Percentiles rank a stretch among this genome's conserved stretches.
These are phyloP conservation scores for Penicillium palitans DNA, from an alignment of 2,329 filamentous ascomycete species.

Conservation along the genomic window DNA sequence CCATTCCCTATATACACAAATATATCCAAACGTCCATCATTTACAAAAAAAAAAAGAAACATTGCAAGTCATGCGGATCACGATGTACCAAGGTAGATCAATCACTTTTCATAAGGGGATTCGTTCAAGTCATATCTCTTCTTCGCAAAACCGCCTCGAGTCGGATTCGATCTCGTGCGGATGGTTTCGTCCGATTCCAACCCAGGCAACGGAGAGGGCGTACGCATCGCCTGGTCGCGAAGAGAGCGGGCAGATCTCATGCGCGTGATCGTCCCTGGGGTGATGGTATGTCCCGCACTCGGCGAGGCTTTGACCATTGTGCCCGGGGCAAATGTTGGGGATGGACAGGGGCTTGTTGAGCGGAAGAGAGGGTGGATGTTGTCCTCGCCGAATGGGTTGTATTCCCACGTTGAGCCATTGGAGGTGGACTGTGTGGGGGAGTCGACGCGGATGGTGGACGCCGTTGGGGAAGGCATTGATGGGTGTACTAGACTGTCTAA, in stretches of 20 bases:
- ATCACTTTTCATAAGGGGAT: slow-evolving; percentile 31
- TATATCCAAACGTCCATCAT: background rate
- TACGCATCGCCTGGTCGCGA: slow-evolving; percentile 18
- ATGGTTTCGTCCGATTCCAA: background rate
- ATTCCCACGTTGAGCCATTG: slow-evolving; percentile 18
- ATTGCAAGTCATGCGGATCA: slow-evolving; percentile 5
- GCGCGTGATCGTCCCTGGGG: slow-evolving; percentile 37
- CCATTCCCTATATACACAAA: background rate
- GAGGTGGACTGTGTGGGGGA: slow-evolving; percentile 13
- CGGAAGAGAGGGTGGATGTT: slow-evolving; percentile 62
- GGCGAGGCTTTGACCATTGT: slow-evolving; percentile 59
- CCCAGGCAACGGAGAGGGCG: slow-evolving; percentile 14
- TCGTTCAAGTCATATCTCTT: slow-evolving; percentile 32
- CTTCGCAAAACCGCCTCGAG: slow-evolving; percentile 24
- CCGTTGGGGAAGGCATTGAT: slow-evolving; percentile 19
- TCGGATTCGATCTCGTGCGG: slow-evolving; percentile 1
- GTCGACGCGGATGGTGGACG: slow-evolving; percentile 23
- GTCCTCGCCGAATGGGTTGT: slow-evolving; percentile 43
- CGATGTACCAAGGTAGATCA: slow-evolving; percentile 9
- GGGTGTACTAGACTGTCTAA: slow-evolving; percentile 28
- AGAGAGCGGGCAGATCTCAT: slow-evolving; percentile 40
- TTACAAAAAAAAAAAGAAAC: slow-evolving; percentile 3
- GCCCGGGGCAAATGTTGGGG: slow-evolving; percentile 52
- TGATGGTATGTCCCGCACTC: slow-evolving; percentile 55
- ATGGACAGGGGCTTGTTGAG: slow-evolving; percentile 53